Conservation (phyloP, 768 basidiomycete species). For the Melanogaster broomeanus region DNA sequence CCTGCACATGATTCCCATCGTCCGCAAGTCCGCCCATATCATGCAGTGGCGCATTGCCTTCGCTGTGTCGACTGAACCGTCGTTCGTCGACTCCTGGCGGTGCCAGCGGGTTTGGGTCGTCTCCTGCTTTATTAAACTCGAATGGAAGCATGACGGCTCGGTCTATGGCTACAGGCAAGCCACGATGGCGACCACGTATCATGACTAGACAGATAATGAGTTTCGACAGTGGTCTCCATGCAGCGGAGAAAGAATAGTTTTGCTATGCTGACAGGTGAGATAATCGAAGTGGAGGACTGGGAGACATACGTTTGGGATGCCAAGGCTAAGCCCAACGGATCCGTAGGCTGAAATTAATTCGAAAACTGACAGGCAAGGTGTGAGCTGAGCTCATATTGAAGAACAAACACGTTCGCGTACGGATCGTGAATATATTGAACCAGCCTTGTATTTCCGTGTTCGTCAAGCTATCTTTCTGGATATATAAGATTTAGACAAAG, state of each 20-base stretch:
- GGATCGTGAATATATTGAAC: slow-evolving; percentile 84
- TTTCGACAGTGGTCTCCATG: slow-evolving; percentile 80
- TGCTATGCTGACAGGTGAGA: slow-evolving; percentile 44
- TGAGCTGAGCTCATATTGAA: not conserved
- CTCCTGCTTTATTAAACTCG: slow-evolving; percentile 48
- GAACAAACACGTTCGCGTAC: slow-evolving; percentile 42
- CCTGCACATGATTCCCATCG: not conserved
- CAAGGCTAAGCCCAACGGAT: slow-evolving; percentile 86
- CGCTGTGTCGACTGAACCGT: slow-evolving; percentile 3
- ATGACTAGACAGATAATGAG: slow-evolving; percentile 86
- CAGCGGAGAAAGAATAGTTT: slow-evolving; percentile 80
- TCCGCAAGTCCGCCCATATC: not conserved
- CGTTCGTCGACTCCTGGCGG: slow-evolving; percentile 10
- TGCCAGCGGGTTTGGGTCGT: slow-evolving; percentile 9
- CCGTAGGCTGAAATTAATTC: slow-evolving; percentile 89
- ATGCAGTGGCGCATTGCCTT: not conserved
- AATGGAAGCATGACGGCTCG: slow-evolving; percentile 81
- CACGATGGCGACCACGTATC: slow-evolving; percentile 92
- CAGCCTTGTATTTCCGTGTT: slow-evolving; percentile 55
- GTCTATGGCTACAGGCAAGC: slow-evolving; percentile 85
- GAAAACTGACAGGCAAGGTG: slow-evolving; percentile 54
- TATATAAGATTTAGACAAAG: slow-evolving; percentile 1
- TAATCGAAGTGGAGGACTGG: not conserved
- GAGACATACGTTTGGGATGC: slow-evolving; percentile 69
- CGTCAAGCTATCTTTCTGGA: slow-evolving; percentile 59